Conservation (phyloP, 805 yeast species). For the Sugiyamaella marilandica region DNA sequence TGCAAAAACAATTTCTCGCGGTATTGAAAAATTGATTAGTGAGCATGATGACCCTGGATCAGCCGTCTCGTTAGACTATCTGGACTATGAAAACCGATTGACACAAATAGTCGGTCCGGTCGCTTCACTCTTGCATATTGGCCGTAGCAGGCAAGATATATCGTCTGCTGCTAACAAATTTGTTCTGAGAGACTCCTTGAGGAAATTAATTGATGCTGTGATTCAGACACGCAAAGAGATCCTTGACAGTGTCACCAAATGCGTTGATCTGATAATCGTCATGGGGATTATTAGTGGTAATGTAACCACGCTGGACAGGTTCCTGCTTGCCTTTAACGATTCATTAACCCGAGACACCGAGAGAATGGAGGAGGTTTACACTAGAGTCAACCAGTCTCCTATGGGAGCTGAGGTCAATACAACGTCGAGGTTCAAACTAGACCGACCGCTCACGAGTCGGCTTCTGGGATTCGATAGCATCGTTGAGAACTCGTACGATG, state of each 20-base stretch:
- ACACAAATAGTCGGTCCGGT: conserved; percentile 5
- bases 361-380: conserved; percentile 10
- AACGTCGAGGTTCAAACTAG: conserved; percentile 10
- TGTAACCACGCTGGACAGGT: conserved; percentile 9
- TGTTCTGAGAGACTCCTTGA: background rate
- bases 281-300: conserved; percentile 3
- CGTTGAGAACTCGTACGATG: conserved; percentile 12
- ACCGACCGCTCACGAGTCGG: conserved; percentile 4
- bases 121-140: conserved; percentile 11
- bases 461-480: conserved; percentile 11
- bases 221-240: background rate
- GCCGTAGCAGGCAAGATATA: conserved; percentile 13
- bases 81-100: conserved; percentile 9
- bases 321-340: conserved; percentile 9
- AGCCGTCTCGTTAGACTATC: conserved; percentile 9
- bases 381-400: conserved; percentile 8
- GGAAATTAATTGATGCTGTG: conserved; percentile 2
- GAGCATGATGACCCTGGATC: conserved; percentile 9
- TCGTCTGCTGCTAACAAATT: conserved; percentile 2
- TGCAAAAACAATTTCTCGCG: conserved; percentile 4
- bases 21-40: conserved; percentile 5
- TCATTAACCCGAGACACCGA: background rate
- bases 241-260: conserved; percentile 4
- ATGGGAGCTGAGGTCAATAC: conserved; percentile 12
- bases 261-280: conserved; percentile 7